Percentiles rank a stretch among this genome's conserved stretches.
Evolutionary conservation across 2,329 filamentous ascomycete genomes (phyloP).

Genomic region (Didymellaceae sp.): DNA sequence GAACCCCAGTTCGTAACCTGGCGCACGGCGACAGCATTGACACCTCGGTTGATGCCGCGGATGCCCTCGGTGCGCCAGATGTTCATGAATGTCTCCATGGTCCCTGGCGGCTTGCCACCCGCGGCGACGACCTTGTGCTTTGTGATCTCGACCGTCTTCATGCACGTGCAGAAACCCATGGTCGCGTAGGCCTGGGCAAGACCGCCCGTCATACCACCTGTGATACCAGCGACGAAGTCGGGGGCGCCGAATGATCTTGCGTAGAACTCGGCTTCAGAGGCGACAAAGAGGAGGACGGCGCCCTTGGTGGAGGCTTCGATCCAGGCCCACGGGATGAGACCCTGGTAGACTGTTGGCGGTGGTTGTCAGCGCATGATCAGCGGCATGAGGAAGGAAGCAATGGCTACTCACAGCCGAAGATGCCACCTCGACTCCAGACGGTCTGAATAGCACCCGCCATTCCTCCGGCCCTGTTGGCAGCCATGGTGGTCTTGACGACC

Average conservation of each 20-base stretch:
- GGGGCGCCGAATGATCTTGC: slow-evolving; percentile 81
- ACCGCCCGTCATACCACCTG: slow-evolving; percentile 90
- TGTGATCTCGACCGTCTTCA: slow-evolving; percentile 99
- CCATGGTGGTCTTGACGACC: slow-evolving; percentile 99
- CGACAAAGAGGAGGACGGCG: slow-evolving; percentile 97
- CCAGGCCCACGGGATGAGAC: slow-evolving; percentile 94
- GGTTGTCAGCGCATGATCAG: slow-evolving; percentile 30
- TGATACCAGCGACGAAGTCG: slow-evolving; percentile 88
- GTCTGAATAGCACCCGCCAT: slow-evolving; percentile 81
- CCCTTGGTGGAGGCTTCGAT: slow-evolving; percentile 99
- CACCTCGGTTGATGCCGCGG: slow-evolving; percentile 94
- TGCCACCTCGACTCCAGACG: slow-evolving; percentile 93
- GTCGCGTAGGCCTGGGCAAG: slow-evolving; percentile 98
- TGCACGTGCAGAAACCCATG: slow-evolving; percentile 99
- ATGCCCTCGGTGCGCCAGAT: slow-evolving; percentile 97
- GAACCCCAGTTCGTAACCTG: slow-evolving; percentile 99
- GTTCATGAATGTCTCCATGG: slow-evolving; percentile 93
- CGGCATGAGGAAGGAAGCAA: slow-evolving; percentile 79
- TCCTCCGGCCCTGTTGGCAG: slow-evolving; percentile 89
- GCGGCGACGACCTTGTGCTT: slow-evolving; percentile 90
- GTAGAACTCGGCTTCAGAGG: slow-evolving; percentile 96
- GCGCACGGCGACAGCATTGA: slow-evolving; percentile 97
- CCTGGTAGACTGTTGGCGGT: slow-evolving; percentile 83
- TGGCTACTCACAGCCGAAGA: slow-evolving; percentile 81
- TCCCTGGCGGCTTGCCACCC: slow-evolving; percentile 85